Conservation (phyloP, 1,139 yeast genomes). For the Suhomyces guaymorum region DNA sequence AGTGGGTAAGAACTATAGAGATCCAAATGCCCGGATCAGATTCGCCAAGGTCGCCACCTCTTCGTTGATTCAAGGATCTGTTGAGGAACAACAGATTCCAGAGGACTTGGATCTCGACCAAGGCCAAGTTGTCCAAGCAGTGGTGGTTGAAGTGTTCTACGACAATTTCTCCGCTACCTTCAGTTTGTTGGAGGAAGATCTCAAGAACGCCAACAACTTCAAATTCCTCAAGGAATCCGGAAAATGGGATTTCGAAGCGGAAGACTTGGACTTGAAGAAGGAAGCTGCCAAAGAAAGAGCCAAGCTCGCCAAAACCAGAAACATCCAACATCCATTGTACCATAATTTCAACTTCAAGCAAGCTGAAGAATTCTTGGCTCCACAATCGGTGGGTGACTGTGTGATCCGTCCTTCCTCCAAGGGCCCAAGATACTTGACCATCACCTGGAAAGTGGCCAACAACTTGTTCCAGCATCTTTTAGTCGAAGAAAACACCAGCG, state of each 20-base stretch:
- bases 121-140: constrained; percentile 89
- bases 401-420: constrained; percentile 93
- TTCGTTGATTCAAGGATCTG: constrained; percentile 72
- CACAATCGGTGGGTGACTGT: constrained; percentile 86
- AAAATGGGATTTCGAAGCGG: constrained; percentile 85
- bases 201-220: constrained; percentile 56
- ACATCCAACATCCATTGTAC: constrained; percentile 90
- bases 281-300: constrained; percentile 63
- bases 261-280: constrained; percentile 59
- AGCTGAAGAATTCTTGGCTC: constrained; percentile 92
- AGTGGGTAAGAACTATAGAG: constrained; percentile 50
- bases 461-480: constrained; percentile 89
- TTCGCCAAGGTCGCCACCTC: constrained; percentile 65
- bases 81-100: constrained; percentile 67
- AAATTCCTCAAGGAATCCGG: constrained; percentile 57
- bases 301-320: constrained; percentile 57
- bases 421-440: constrained; percentile 84
- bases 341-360: constrained; percentile 79
- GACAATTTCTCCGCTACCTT: constrained; percentile 72
- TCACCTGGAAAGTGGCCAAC: constrained; percentile 95
- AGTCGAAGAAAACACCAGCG: constrained; percentile 65
- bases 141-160: constrained; percentile 67
- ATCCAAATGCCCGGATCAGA: constrained; percentile 37
- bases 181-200: constrained; percentile 66
- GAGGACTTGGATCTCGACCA: constrained; percentile 48